Evolutionary conservation across 1,284 basidiomycete genomes (phyloP), one percentile per base, ranked within the genome.

Genomic region (Salmacisia buchloeana): DNA sequence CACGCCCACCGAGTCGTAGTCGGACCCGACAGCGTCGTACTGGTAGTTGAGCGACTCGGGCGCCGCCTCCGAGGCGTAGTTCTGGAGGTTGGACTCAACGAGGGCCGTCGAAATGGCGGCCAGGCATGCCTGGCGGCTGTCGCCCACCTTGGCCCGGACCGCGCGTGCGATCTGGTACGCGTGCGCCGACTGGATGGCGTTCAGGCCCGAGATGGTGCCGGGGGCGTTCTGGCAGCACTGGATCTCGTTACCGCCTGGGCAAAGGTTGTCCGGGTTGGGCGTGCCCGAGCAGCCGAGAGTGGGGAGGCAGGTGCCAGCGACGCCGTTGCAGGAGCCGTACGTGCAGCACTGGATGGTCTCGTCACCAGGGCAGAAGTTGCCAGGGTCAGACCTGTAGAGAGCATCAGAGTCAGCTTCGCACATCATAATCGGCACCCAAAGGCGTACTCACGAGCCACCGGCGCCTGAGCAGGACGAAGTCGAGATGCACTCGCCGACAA

Each of bases 281-380:
- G 25, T 31, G 6, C 49, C 49, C n/a, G 27, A 27, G 29, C 49
- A 54, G 25, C 49, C 49, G 15, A 54, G 49, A 31, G 25, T 54
- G 9, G 49, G 49, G 13, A 25, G 18, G 27, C 49, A 54, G 15
- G 25, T 18, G 6, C 41, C 41, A 18, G 10, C 41, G 41, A 43
- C 41, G 23, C 27, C 25, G 27, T 33, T 33, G 27, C 27, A 54
- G 49, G 18, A 33, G 29, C 23, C 23, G 29, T 31, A 54, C 4
- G 49, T 54, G 29, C 49, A 54, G 49, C 49, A 54, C 29, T 54
- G 49, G 27, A 31, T 54, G 21, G 46, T 27, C 23, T 52, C 46
- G 25, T 52, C 46, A 6, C 46, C 46, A 29, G 46, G 46, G 23
- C 46, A 52, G 29, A 52, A 27, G 4, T 49, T 29, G 15, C 21